Conservation (phyloP, 148 eudicot species). For the Agrostemma githago region DNA sequence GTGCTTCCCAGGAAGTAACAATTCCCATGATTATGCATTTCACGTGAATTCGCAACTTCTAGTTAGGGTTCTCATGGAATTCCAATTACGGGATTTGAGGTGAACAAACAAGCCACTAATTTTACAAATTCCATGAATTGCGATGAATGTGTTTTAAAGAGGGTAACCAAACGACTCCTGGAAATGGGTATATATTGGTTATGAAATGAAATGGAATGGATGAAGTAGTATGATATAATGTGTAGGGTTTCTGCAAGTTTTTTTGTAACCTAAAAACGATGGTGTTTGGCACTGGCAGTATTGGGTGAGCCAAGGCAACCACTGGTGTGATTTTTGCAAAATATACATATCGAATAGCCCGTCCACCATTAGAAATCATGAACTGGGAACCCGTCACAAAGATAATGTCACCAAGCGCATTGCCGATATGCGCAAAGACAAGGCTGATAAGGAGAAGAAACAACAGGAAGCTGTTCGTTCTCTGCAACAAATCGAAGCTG, state of each 20-base stretch:
- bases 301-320: slow-evolving; percentile 99
- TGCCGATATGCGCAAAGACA: slow-evolving; percentile 71
- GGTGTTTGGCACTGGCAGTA: slow-evolving; percentile 52
- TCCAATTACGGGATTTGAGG: no score
- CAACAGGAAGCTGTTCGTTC: slow-evolving; percentile 59
- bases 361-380: slow-evolving; percentile 84
- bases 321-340: slow-evolving; percentile 96
- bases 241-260: neutral
- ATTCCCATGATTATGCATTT: no score
- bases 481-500: slow-evolving; percentile 90
- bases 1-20: no score
- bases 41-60: neutral
- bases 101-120: no score
- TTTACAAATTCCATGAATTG: no score
- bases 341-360: slow-evolving; percentile 76
- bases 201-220: no score
- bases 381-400: slow-evolving; percentile 82
- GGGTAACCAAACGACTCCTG: no score
- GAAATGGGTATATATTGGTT: no score
- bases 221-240: neutral
- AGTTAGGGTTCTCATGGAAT: neutral
- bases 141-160: no score
- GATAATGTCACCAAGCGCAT: slow-evolving; percentile 79
- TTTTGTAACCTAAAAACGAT: neutral
- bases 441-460: slow-evolving; percentile 73